These are phyloP conservation scores for Penicillium brevicompactum DNA, from an alignment of 2,329 filamentous ascomycete species.

Conservation along the genomic window DNA sequence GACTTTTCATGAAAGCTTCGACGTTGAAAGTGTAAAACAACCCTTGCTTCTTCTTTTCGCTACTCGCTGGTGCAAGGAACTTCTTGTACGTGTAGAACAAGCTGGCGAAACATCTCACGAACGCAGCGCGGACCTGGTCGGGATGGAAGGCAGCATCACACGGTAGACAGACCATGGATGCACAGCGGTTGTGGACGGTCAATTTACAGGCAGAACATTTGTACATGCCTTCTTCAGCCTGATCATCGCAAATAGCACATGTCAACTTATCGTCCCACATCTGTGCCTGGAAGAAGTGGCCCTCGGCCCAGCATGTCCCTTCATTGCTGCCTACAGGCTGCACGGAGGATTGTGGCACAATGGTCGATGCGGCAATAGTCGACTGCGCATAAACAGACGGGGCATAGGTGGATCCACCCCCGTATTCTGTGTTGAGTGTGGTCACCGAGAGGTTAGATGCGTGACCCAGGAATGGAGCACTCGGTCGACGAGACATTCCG, in stretches of 20 bases:
- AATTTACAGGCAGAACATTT: constrained; percentile 52
- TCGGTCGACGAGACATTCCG: constrained; percentile 69
- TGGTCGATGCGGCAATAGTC: constrained; percentile 53
- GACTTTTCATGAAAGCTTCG: constrained; percentile 65
- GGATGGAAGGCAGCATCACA: constrained; percentile 68
- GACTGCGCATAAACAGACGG: constrained; percentile 54
- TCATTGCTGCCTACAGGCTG: constrained; percentile 45
- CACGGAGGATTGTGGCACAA: constrained; percentile 47
- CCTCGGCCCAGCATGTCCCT: constrained; percentile 50
- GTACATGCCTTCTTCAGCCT: constrained; percentile 61
- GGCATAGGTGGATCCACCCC: constrained; percentile 46
- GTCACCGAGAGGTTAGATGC: constrained; percentile 51
- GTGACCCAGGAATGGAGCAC: constrained; percentile 71
- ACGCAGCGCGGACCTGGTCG: constrained; percentile 68
- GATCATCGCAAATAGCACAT: constrained; percentile 55
- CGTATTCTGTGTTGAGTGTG: constrained; percentile 44
- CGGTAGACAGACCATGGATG: constrained; percentile 62
- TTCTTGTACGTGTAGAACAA: constrained; percentile 70
- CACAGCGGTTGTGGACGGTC: constrained; percentile 61
- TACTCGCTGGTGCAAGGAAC: constrained; percentile 60
- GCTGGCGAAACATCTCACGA: constrained; percentile 69
- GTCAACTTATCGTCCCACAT: constrained; percentile 46
- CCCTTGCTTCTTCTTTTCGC: constrained; percentile 64
- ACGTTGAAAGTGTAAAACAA: constrained; percentile 67
- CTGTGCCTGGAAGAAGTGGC: constrained; percentile 51